These are phyloP conservation scores for Hypomontagnella monticulosa DNA, from an alignment of 495 filamentous ascomycete species.

Conservation along the genomic window DNA sequence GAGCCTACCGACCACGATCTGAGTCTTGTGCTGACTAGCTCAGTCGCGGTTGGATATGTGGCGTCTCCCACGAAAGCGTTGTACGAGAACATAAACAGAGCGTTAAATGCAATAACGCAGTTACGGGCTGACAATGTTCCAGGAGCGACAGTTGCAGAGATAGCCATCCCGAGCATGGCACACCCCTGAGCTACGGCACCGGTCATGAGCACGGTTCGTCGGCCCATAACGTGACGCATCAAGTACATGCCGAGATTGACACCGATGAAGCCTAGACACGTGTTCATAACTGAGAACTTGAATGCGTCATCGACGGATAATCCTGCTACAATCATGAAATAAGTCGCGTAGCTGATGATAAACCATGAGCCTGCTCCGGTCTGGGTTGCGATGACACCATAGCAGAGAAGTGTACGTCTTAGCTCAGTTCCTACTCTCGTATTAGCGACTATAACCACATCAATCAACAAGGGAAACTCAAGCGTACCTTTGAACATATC, in stretches of 20 bases:
- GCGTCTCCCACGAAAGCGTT: conserved; percentile 54
- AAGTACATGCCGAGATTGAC: conserved; percentile 52
- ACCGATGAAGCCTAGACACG: conserved; percentile 51
- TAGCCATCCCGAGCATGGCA: conserved; percentile 51
- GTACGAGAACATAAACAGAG: conserved; percentile 47
- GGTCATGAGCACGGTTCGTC: conserved; percentile 48
- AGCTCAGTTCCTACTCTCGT: conserved; percentile 45
- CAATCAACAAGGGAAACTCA: background rate
- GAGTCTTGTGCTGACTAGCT: conserved; percentile 59
- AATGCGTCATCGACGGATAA: conserved; percentile 52
- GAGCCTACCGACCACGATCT: conserved; percentile 62
- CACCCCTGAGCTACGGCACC: conserved; percentile 47
- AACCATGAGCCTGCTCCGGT: conserved; percentile 53
- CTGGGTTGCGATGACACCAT: conserved; percentile 49
- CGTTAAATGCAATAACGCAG: conserved; percentile 44
- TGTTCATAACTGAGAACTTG: conserved; percentile 51
- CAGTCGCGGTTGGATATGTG: conserved; percentile 54
- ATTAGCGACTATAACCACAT: conserved; percentile 30
- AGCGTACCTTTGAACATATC: conserved; percentile 48
- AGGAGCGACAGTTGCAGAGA: conserved; percentile 43
- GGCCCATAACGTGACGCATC: conserved; percentile 51
- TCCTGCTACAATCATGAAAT: conserved; percentile 53
- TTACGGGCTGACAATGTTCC: conserved; percentile 42
- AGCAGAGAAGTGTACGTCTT: conserved; percentile 52
- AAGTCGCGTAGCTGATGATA: conserved; percentile 53